These are phyloP conservation scores for Pythium dissotocum DNA, from an alignment of 352 stramenopile species.

Conservation along the genomic window DNA sequence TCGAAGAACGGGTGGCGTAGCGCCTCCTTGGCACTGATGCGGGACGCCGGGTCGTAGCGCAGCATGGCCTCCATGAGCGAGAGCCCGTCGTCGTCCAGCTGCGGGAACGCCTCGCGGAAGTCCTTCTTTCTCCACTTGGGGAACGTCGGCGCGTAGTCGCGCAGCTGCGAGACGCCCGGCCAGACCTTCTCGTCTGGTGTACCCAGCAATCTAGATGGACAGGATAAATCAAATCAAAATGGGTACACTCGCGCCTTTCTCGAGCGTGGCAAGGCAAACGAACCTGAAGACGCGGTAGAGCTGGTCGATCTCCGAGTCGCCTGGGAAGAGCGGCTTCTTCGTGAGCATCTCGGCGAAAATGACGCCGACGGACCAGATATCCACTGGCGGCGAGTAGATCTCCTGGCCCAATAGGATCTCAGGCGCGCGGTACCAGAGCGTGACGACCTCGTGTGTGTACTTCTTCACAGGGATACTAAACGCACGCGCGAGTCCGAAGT, in stretches of 20 bases:
- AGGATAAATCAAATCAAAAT: neutral
- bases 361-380: conserved; percentile 86
- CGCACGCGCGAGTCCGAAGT: conserved; percentile 97
- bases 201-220: conserved; percentile 77
- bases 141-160: conserved; percentile 95
- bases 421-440: conserved; percentile 98
- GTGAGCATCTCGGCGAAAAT: conserved; percentile 87
- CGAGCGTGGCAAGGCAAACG: neutral
- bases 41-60: conserved; percentile 61
- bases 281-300: conserved; percentile 87
- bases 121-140: conserved; percentile 95
- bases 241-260: neutral
- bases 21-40: conserved; percentile 83
- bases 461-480: conserved; percentile 97
- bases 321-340: conserved; percentile 82
- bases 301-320: conserved; percentile 87
- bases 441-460: conserved; percentile 98
- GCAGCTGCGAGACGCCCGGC: conserved; percentile 95
- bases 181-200: conserved; percentile 96
- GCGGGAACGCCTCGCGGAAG: conserved; percentile 62
- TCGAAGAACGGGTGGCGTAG: conserved; percentile 86
- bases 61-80: conserved; percentile 81
- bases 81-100: conserved; percentile 55
- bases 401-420: conserved; percentile 97
- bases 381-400: conserved; percentile 84